A percentile compares a stretch with the other conserved stretches of the same genome.
Evolutionary conservation across 2,329 filamentous ascomycete species (phyloP).

Genomic region (Tolypocladium inflatum): DNA sequence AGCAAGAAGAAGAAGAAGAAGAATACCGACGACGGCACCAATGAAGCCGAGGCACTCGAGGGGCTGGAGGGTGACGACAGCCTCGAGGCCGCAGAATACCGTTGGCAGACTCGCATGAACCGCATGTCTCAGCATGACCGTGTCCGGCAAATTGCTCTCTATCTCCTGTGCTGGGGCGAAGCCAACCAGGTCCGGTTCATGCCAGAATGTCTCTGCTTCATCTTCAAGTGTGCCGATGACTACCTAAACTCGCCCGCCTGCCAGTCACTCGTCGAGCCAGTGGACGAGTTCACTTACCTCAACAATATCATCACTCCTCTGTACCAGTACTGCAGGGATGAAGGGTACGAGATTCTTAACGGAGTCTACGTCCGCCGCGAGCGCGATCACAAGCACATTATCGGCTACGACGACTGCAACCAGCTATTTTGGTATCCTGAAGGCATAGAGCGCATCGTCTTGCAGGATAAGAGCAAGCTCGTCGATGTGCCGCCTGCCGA

Average conservation of each 20-base stretch:
- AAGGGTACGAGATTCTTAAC: slow-evolving; percentile 91
- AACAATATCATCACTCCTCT: slow-evolving; percentile 93
- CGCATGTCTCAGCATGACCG: slow-evolving; percentile 98
- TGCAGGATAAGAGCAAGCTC: slow-evolving; percentile 89
- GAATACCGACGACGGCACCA: slow-evolving; percentile 54
- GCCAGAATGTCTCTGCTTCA: slow-evolving; percentile 93
- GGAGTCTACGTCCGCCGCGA: slow-evolving; percentile 96
- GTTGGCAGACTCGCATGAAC: slow-evolving; percentile 99
- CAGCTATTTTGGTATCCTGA: slow-evolving; percentile 99
- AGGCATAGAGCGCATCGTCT: slow-evolving; percentile 85
- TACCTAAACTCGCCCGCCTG: slow-evolving; percentile 91
- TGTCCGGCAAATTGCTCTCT: slow-evolving; percentile 83
- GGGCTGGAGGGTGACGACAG: slow-evolving; percentile 94
- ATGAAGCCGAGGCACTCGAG: slow-evolving; percentile 74
- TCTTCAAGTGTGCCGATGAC: slow-evolving; percentile 98
- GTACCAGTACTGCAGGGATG: slow-evolving; percentile 90
- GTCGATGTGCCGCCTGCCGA: slow-evolving; percentile 85
- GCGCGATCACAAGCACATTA: slow-evolving; percentile 82
- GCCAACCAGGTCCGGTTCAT: slow-evolving; percentile 98
- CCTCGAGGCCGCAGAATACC: slow-evolving; percentile 89
- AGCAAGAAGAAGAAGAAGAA: slow-evolving; percentile 79
- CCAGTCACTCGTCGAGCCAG: slow-evolving; percentile 62
- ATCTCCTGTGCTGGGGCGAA: slow-evolving; percentile 93
- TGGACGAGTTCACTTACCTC: slow-evolving; percentile 91
- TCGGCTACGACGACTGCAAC: slow-evolving; percentile 98